Conservation (phyloP, 768 basidiomycete species). For the Amyloporia xantha region DNA sequence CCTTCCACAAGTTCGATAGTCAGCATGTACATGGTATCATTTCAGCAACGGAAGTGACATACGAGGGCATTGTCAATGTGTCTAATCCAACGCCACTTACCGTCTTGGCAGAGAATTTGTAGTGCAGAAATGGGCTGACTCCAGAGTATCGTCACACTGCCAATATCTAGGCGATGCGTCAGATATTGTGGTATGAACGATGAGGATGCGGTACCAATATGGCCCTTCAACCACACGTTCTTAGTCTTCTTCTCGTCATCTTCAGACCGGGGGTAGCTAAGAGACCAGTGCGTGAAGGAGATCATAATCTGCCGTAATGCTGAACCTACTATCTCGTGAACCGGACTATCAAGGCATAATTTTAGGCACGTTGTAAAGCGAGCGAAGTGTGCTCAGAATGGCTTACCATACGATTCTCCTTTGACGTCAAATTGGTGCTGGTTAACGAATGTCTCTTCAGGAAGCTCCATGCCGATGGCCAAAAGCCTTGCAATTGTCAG, state of each 20-base stretch:
- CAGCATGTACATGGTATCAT: background rate
- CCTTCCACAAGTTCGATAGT: constrained; percentile 27
- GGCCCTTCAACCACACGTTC: constrained; percentile 31
- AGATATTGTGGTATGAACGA: background rate
- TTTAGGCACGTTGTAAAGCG: too few species aligned
- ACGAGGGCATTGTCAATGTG: constrained; percentile 55
- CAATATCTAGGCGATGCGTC: constrained; percentile 4
- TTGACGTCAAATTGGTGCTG: constrained; percentile 31
- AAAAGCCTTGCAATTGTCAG: constrained; percentile 25
- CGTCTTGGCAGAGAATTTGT: constrained; percentile 47
- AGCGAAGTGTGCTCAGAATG: background rate
- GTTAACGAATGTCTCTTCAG: constrained; percentile 38
- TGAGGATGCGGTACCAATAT: constrained; percentile 21
- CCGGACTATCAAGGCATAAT: constrained; percentile 22
- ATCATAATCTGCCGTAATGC: too few species aligned
- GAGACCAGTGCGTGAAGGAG: background rate
- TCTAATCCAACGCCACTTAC: constrained; percentile 50
- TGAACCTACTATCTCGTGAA: constrained; percentile 14
- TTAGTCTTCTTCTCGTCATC: constrained; percentile 25
- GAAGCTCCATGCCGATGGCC: constrained; percentile 39
- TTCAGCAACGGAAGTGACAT: constrained; percentile 7
- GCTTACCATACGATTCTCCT: constrained; percentile 33
- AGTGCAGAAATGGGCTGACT: constrained; percentile 54
- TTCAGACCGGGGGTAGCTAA: constrained; percentile 25
- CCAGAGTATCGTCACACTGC: constrained; percentile 44